Base-by-base conservation (phyloP, 202 grass and related monocot species). In the Panicum hallii region DNA sequence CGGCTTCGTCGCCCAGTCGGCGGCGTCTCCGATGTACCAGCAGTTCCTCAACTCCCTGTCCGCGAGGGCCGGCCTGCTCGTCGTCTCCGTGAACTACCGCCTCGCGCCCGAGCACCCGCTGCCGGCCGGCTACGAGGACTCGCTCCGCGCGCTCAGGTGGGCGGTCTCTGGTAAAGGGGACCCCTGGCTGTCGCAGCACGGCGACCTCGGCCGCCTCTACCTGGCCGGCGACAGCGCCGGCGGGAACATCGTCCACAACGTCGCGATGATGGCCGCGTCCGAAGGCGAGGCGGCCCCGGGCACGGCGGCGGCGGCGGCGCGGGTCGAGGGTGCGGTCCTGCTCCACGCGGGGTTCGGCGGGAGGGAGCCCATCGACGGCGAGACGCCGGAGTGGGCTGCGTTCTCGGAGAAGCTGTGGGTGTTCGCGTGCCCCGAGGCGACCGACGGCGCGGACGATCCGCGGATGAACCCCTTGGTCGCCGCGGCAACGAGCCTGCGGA, bases 191-290 rank as follows among this genome's bases (percentile, higher is more conserved):
- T 70, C 65, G 11, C 61, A 47, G 26, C 86, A 74, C 70, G 92
- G 80, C 19, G 86, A 94, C 63, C 53, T 84, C 19, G 9, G 41
- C 55, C 83, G 89, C n/a, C 3, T 94, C 30, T 94, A 89, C 89
- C 57, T 94, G n/a, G 89, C 74, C 60, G 92, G 92, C 22, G 92
- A 91, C 80, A 94, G 89, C 87, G 76, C 92, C 48, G 86, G 89
- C 7, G 92, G 69, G 56, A 91, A 87, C 92, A 85, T 91, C 63
- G 83, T 62, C 3, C 89, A 94, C 79, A 79, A 91, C 67, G 47
- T 80, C 16, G 83, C 58, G 0, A 78, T 87, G 77, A 82, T 81
- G 40, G 65, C 66, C 26, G 48, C 69, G 2, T 14, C 26, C 26
- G 70, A 12, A 20, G 76, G 64, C 12, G 46, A 44, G 17, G 61